Base-by-base conservation (phyloP, 805 yeast species). In the Pichia eremophila region DNA sequence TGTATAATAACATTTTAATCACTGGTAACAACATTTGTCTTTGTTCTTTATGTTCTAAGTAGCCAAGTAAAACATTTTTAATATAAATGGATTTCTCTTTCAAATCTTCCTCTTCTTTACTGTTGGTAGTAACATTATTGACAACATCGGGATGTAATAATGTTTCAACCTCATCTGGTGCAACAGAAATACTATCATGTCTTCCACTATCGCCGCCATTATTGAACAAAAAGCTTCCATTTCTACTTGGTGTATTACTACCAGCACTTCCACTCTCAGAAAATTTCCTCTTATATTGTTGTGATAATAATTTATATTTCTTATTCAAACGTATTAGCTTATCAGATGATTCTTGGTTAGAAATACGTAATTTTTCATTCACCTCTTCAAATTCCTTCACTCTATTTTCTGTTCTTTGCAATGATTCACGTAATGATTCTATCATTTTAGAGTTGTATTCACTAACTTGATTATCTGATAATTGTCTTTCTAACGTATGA, bases 31-130 rank as follows among this genome's bases (percentile, higher is more conserved):
- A 72, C 62, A 82, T 87, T 29, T 73, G 79, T 50, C 98, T 73
- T 64, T 90, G 97, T n/a, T 91, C 99, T 58, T 77, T 85, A 60
- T 86, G 96, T 59, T 90, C 96, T 46, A 93, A 65, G 61, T 85
- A 93, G 2, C 97, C 97, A 2, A 91, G 68, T n/a, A 91, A 64
- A 3, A 91, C 96, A 60, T 93, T 93, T 62, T 85, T 86, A 45
- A 89, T 73, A 61, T 91, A 91, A 12, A 95, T 86, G 19, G 83
- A 71, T 56, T 79, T 83, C 42, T 71, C 73, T 17, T 60, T 60
- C 25, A 58, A 59, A 18, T 67, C 69, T 5, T 59, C 64, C 32
- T 51, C 54, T 8, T 37, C 46, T 11, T 44, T 46, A 7, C 50
- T 45, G 49, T 59, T 43, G 56, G 63, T 29, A 11, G 34, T 42